Conservation (phyloP, 257 asterid genomes). For the Petrea volubilis region DNA sequence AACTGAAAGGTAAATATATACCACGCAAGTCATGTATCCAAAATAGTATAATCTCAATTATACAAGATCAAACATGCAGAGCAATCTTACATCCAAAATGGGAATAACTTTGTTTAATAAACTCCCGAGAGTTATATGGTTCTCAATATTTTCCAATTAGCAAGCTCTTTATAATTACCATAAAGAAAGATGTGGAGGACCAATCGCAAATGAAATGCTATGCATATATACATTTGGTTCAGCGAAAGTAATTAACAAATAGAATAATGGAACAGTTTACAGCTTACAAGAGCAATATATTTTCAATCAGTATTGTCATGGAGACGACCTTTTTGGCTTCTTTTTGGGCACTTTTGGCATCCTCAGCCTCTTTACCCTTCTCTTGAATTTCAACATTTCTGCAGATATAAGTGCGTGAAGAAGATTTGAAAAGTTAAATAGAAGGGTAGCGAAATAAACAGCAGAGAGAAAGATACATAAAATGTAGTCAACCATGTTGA, state of each 20-base stretch:
- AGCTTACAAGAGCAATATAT: slow-evolving; percentile 17
- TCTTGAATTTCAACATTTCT: slow-evolving; percentile 50
- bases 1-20: not conserved
- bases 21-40: slow-evolving; percentile 1
- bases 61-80: not conserved
- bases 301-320: not conserved
- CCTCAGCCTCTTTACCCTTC: slow-evolving; percentile 37
- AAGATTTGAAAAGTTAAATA: slow-evolving; percentile 8
- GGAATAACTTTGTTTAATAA: too few relatives aligned
- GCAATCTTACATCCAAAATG: not conserved
- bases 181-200: not conserved
- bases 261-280: not conserved
- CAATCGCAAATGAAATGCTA: slow-evolving; percentile 2
- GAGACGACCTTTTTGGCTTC: slow-evolving; percentile 55
- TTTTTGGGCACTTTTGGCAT: slow-evolving; percentile 32
- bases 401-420: slow-evolving; percentile 24
- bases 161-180: slow-evolving; percentile 3
- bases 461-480: slow-evolving; percentile 1
- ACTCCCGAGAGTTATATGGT: not conserved
- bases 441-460: not conserved
- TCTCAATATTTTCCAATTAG: not conserved
- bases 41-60: slow-evolving; percentile 2
- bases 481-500: slow-evolving; percentile 5
- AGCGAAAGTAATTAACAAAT: not conserved
- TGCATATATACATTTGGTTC: not conserved